Conservation (phyloP, 2,329 filamentous ascomycete species). For the Rasamsonia emersonii region DNA sequence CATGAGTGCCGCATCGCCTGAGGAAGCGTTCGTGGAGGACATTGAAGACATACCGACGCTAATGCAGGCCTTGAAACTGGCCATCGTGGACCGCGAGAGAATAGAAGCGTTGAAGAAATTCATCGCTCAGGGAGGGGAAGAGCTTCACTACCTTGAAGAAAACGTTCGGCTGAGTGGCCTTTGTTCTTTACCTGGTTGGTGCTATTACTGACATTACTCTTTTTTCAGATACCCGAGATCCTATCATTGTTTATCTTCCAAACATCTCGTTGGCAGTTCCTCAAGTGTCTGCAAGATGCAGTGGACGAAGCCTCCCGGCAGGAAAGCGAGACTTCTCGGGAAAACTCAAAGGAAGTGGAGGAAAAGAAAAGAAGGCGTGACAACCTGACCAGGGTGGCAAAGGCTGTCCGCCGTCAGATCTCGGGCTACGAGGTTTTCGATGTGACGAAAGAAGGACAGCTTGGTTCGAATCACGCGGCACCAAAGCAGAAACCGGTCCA, state of each 20-base stretch:
- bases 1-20: slow-evolving; percentile 36
- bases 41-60: slow-evolving; percentile 60
- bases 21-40: slow-evolving; percentile 41
- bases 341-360: slow-evolving; percentile 33
- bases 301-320: slow-evolving; percentile 46
- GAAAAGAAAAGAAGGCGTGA: slow-evolving; percentile 45
- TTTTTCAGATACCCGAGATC: slow-evolving; percentile 64
- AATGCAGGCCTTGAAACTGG: slow-evolving; percentile 57
- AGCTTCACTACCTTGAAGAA: slow-evolving; percentile 65
- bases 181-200: slow-evolving; percentile 1
- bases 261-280: slow-evolving; percentile 67
- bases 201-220: slow-evolving; percentile 2
- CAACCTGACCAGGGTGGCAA: slow-evolving; percentile 64
- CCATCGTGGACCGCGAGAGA: slow-evolving; percentile 84
- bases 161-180: slow-evolving; percentile 29
- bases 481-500: background rate
- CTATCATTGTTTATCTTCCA: slow-evolving; percentile 87
- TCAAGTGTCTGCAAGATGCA: slow-evolving; percentile 59
- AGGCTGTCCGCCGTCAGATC: slow-evolving; percentile 72
- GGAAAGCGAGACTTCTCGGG: slow-evolving; percentile 40
- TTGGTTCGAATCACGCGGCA: slow-evolving; percentile 13
- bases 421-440: slow-evolving; percentile 80
- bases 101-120: slow-evolving; percentile 76
- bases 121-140: slow-evolving; percentile 64
- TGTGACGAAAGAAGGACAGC: slow-evolving; percentile 43